phyloP scores from a whole-genome alignment of 2,329 filamentous ascomycete genomes.

The Aspergillus phoenicis region DNA sequence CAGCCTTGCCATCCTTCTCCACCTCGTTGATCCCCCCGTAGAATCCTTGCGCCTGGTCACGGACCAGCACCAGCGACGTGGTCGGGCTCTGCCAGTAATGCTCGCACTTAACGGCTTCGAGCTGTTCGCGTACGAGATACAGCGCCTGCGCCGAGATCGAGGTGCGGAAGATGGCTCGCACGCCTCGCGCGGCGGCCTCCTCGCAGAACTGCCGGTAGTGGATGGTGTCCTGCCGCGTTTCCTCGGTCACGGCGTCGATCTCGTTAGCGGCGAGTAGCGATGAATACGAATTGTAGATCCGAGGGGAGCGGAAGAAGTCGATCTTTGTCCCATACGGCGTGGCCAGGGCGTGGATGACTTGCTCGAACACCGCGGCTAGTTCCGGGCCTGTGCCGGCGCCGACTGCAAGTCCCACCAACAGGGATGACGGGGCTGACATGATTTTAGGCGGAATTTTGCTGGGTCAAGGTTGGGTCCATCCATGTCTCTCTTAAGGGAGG shows the following conservation, averaged over 20 bases:
- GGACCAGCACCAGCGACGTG: too few species aligned
- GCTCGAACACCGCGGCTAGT: slow-evolving; percentile 1
- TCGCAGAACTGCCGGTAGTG: background rate
- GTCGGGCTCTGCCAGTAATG: too few species aligned
- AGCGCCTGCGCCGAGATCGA: slow-evolving; percentile 4
- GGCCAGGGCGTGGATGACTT: background rate
- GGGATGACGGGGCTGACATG: too few species aligned
- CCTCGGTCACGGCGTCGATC: slow-evolving; percentile 1
- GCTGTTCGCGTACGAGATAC: background rate
- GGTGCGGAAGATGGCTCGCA: slow-evolving; percentile 5
- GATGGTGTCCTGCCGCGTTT: background rate
- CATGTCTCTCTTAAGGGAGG: too few species aligned
- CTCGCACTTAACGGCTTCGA: too few species aligned
- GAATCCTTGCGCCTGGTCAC: too few species aligned
- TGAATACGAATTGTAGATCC: too few species aligned
- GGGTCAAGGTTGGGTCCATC: too few species aligned
- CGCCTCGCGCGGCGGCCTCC: background rate
- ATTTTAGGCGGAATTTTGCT: too few species aligned
- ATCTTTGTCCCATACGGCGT: background rate
- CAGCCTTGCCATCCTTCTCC: too few species aligned
- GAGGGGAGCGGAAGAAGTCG: background rate
- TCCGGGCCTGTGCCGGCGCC: slow-evolving; percentile 3
- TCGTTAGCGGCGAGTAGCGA: too few species aligned
- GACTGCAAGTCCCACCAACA: background rate
- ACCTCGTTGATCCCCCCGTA: too few species aligned